Percentiles rank a stretch among this genome's conserved stretches.
Conservation (phyloP, 2,329 filamentous ascomycete genomes). For the Phyllosticta citribraziliensis region DNA sequence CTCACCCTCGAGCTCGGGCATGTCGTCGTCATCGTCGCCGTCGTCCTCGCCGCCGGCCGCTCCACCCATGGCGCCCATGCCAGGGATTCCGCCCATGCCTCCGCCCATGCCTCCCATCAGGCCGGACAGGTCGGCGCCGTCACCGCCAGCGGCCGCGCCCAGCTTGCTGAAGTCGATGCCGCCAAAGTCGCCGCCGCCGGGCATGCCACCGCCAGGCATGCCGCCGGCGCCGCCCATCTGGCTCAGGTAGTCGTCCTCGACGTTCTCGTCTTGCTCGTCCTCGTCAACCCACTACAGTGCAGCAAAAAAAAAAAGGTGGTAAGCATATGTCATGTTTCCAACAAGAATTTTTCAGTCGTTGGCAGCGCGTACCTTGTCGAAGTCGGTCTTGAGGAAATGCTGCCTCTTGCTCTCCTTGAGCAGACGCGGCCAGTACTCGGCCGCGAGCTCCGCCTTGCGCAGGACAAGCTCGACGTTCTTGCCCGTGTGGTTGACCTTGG, state of each 20-base stretch:
- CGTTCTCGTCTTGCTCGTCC: slow-evolving; percentile 90
- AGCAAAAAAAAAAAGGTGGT: background rate
- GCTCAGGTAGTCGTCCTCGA: slow-evolving; percentile 47
- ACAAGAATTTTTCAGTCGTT: background rate
- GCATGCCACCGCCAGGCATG: slow-evolving; percentile 37
- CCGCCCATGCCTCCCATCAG: slow-evolving; percentile 6
- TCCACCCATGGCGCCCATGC: slow-evolving; percentile 31
- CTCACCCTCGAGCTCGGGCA: slow-evolving; percentile 57
- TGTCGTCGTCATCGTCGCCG: slow-evolving; percentile 63
- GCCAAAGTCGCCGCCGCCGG: slow-evolving; percentile 57
- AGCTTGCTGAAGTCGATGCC: slow-evolving; percentile 94
- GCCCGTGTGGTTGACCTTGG: slow-evolving; percentile 78
- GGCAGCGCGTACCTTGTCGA: slow-evolving; percentile 65
- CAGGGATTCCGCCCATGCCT: slow-evolving; percentile 38
- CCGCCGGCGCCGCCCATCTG: slow-evolving; percentile 25
- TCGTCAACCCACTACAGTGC: slow-evolving; percentile 73
- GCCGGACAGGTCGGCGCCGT: slow-evolving; percentile 24
- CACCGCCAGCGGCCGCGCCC: slow-evolving; percentile 33
- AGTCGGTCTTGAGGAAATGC: slow-evolving; percentile 97
- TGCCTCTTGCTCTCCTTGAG: slow-evolving; percentile 83
- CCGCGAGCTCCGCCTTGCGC: slow-evolving; percentile 91
- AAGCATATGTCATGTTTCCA: background rate
- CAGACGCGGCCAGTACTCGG: slow-evolving; percentile 91
- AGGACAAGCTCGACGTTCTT: slow-evolving; percentile 86
- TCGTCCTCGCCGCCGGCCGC: slow-evolving; percentile 47